Conservation (phyloP, 148 eudicot genomes). For the Rhododendron mucronatum region DNA sequence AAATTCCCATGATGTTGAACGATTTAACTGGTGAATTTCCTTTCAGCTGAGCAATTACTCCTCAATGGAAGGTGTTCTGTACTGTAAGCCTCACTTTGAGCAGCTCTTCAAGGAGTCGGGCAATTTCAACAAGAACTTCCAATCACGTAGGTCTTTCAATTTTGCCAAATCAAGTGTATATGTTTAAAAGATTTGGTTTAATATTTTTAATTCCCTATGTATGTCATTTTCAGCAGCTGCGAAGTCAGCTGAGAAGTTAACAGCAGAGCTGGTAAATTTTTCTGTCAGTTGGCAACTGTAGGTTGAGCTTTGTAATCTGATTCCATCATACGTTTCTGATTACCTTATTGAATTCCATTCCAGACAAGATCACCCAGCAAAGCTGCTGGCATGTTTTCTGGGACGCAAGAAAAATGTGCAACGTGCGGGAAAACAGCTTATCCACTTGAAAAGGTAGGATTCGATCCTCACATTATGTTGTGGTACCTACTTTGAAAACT, state of each 20-base stretch:
- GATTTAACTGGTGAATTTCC: slow-evolving; percentile 9
- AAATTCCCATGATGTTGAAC: not conserved
- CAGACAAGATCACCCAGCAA: slow-evolving; percentile 84
- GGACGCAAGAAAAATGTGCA: slow-evolving; percentile 90
- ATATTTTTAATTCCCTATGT: not conserved
- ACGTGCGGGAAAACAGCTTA: slow-evolving; percentile 90
- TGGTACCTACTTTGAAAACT: not conserved
- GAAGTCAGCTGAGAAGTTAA: slow-evolving; percentile 57
- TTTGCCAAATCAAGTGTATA: not conserved
- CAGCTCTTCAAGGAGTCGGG: slow-evolving; percentile 95
- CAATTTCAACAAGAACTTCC: slow-evolving; percentile 83
- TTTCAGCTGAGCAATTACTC: slow-evolving; percentile 78
- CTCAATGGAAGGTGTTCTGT: slow-evolving; percentile 87
- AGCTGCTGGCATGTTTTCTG: slow-evolving; percentile 88
- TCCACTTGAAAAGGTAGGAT: slow-evolving; percentile 78
- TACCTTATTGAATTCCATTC: slow-evolving; percentile 25
- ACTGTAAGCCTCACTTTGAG: slow-evolving; percentile 97
- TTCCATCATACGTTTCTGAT: not conserved
- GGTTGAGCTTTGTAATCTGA: not conserved
- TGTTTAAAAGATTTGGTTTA: not conserved
- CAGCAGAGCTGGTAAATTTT: slow-evolving; percentile 70
- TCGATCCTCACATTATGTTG: not conserved
- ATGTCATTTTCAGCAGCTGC: slow-evolving; percentile 45
- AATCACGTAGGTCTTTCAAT: slow-evolving; percentile 50
- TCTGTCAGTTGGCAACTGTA: not conserved